phyloP scores from a whole-genome alignment of 805 yeast species.

The Yarrowia sp. region DNA sequence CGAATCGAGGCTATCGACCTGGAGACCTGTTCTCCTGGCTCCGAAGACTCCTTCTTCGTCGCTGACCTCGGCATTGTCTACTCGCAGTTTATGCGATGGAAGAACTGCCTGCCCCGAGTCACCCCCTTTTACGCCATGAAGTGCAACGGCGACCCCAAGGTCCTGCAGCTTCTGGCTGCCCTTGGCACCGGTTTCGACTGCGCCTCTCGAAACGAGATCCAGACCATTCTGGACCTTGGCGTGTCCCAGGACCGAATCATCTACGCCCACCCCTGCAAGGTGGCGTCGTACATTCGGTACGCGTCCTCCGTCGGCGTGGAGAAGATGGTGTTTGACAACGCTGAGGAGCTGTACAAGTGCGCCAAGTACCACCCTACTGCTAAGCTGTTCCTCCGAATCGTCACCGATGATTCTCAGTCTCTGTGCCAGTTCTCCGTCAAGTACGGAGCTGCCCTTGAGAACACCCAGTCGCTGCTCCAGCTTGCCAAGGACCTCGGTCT shows the following conservation, averaged over 20 bases:
- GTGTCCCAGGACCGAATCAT: slow-evolving; percentile 64
- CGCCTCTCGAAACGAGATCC: slow-evolving; percentile 85
- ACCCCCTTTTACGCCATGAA: slow-evolving; percentile 93
- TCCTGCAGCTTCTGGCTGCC: slow-evolving; percentile 54
- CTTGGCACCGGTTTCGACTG: slow-evolving; percentile 85
- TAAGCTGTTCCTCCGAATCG: slow-evolving; percentile 69
- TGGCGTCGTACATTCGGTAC: slow-evolving; percentile 72
- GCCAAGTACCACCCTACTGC: slow-evolving; percentile 64
- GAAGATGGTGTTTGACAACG: slow-evolving; percentile 85
- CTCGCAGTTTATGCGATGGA: slow-evolving; percentile 65
- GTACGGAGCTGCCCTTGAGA: slow-evolving; percentile 71
- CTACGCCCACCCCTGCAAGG: slow-evolving; percentile 93
- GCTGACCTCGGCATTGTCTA: slow-evolving; percentile 76
- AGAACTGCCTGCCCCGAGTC: slow-evolving; percentile 59
- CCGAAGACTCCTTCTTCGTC: slow-evolving; percentile 82
- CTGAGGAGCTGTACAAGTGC: slow-evolving; percentile 77
- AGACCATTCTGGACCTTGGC: slow-evolving; percentile 58
- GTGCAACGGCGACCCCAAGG: slow-evolving; percentile 72
- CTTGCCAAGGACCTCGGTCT: slow-evolving; percentile 60
- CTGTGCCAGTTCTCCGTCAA: slow-evolving; percentile 83
- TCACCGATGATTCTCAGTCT: slow-evolving; percentile 85
- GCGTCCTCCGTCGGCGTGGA: slow-evolving; percentile 57
- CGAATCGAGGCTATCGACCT: slow-evolving; percentile 44
- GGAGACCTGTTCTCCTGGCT: slow-evolving; percentile 65
- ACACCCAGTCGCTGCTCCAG: slow-evolving; percentile 54